A percentile compares a stretch with the other conserved stretches of the same genome.
Conservation (phyloP, 2,329 filamentous ascomycete species). For the Talaromyces albobiverticillius region DNA sequence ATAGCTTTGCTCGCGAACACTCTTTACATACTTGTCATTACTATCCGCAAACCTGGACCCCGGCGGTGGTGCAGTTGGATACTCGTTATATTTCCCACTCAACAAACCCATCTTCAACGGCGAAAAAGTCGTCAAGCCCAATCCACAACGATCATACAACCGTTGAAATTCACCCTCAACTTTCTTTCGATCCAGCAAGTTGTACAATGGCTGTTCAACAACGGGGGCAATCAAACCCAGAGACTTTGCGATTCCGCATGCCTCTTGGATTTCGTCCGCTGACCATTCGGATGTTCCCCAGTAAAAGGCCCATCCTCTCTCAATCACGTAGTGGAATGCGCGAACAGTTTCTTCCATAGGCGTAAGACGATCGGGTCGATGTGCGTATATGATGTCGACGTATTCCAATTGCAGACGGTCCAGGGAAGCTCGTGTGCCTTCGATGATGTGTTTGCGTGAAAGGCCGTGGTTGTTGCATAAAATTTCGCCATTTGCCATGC, state of each 20-base stretch:
- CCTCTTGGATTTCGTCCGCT: constrained; percentile 63
- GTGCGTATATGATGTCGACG: constrained; percentile 69
- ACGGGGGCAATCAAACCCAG: constrained; percentile 62
- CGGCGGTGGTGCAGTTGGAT: constrained; percentile 29
- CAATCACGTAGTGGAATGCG: constrained; percentile 68
- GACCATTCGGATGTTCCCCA: constrained; percentile 70
- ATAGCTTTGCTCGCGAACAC: constrained; percentile 61
- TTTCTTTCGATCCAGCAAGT: constrained; percentile 59
- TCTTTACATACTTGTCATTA: constrained; percentile 52
- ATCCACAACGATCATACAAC: constrained; percentile 58
- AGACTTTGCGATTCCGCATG: constrained; percentile 59
- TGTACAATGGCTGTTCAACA: constrained; percentile 67
- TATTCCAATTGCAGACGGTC: constrained; percentile 62
- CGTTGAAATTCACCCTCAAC: constrained; percentile 62
- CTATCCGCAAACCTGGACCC: constrained; percentile 57
- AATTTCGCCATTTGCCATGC: constrained; percentile 56
- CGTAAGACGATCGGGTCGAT: constrained; percentile 64
- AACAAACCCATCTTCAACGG: constrained; percentile 62
- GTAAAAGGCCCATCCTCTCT: constrained; percentile 66
- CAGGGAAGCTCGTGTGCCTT: constrained; percentile 61
- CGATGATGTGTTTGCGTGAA: constrained; percentile 67
- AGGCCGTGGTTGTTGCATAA: constrained; percentile 65
- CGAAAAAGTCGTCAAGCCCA: constrained; percentile 62
- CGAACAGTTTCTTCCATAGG: constrained; percentile 70
- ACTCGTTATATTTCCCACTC: constrained; percentile 63